Percentiles rank a stretch among this genome's conserved stretches.
These are phyloP conservation scores for Microstegium vimineum DNA, from an alignment of 176 grass and related monocot genomes.

Conservation along the genomic window DNA sequence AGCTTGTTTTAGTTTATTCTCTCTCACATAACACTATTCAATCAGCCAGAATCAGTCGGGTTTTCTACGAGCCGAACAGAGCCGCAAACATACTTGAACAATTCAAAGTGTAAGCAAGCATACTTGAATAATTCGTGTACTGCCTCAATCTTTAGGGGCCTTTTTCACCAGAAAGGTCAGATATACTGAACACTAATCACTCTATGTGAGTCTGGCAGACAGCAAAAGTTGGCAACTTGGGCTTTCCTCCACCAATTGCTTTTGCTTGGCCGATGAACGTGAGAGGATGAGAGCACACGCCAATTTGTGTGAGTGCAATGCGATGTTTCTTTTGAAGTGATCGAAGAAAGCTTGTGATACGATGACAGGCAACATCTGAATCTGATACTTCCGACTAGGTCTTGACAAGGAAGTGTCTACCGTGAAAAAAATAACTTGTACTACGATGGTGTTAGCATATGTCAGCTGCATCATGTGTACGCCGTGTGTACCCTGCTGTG, in stretches of 20 bases:
- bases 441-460: neutral
- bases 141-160: neutral
- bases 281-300: neutral
- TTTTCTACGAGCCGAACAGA: too few relatives aligned
- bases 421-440: neutral
- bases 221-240: neutral
- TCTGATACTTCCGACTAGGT: neutral
- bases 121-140: neutral
- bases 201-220: neutral
- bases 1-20: too few relatives aligned
- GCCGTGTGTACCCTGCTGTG: neutral
- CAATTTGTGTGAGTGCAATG: neutral
- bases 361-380: neutral
- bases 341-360: neutral
- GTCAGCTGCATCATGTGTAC: conserved; percentile 1
- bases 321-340: conserved; percentile 2
- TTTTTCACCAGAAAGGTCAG: neutral
- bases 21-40: too few relatives aligned
- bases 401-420: neutral
- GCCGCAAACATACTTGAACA: neutral
- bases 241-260: neutral
- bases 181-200: neutral
- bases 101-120: neutral
- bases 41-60: too few relatives aligned
- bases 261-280: neutral